These are phyloP conservation scores for Xylariaceae sp. DNA, from an alignment of 2,329 filamentous ascomycete genomes.

Conservation along the genomic window DNA sequence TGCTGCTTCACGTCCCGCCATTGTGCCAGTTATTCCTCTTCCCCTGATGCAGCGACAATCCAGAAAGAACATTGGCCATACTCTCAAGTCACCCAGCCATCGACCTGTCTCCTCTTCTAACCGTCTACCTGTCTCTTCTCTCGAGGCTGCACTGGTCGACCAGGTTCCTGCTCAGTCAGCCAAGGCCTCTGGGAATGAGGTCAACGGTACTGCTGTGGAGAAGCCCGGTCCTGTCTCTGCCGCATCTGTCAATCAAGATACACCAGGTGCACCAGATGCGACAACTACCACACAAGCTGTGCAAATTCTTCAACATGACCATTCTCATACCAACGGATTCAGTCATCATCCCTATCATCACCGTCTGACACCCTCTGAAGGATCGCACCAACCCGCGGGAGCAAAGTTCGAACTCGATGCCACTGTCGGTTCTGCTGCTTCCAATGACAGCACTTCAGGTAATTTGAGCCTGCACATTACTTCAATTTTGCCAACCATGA, in stretches of 20 bases:
- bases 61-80: constrained; percentile 8
- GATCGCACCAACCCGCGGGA: neutral
- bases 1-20: constrained; percentile 17
- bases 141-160: constrained; percentile 28
- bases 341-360: neutral
- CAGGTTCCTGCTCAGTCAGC: constrained; percentile 14
- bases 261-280: neutral
- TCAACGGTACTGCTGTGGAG: constrained; percentile 22
- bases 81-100: constrained; percentile 11
- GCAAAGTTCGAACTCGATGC: neutral
- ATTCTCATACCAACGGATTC: no score
- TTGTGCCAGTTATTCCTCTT: constrained; percentile 28
- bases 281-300: no score
- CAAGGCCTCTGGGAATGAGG: constrained; percentile 17
- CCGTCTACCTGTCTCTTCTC: constrained; percentile 22
- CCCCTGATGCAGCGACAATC: constrained; percentile 24
- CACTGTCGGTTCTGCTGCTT: neutral
- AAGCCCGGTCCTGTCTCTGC: constrained; percentile 17
- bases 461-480: constrained; percentile 3
- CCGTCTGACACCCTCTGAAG: neutral
- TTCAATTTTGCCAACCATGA: constrained; percentile 2
- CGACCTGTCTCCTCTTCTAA: constrained; percentile 17
- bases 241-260: neutral
- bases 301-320: no score
- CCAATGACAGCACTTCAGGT: constrained; percentile 6